Percentiles rank a stretch among this genome's conserved stretches.
These are phyloP conservation scores for Insectozyma bohioensis DNA, from an alignment of 1,139 yeast genomes.

Conservation along the genomic window DNA sequence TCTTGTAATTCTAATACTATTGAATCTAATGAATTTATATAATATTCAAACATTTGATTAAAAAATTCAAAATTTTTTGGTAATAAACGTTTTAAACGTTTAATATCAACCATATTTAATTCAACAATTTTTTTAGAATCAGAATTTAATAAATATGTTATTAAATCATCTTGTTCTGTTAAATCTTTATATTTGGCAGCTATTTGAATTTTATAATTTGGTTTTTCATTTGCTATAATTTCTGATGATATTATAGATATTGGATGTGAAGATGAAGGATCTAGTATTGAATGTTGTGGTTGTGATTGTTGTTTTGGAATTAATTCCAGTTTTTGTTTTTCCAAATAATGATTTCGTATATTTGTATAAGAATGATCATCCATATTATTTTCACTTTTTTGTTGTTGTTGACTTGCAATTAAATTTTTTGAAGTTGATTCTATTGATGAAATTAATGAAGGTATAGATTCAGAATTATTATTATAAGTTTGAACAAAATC, in stretches of 20 bases:
- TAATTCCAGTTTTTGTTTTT: conserved; percentile 2
- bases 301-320: conserved; percentile 1
- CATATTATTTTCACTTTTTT: too few species aligned
- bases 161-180: conserved; percentile 5
- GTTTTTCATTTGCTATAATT: too few species aligned
- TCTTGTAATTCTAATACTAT: conserved; percentile 19
- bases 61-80: conserved; percentile 16
- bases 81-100: conserved; percentile 17
- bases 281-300: too few species aligned
- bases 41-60: conserved; percentile 15
- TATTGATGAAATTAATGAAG: conserved; percentile 11
- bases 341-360: background rate
- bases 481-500: conserved; percentile 7
- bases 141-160: conserved; percentile 11
- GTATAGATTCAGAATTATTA: conserved; percentile 11
- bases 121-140: conserved; percentile 13
- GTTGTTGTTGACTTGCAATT: conserved; percentile 2
- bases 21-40: conserved; percentile 17
- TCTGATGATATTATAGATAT: too few species aligned
- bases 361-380: background rate
- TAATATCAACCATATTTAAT: conserved; percentile 19
- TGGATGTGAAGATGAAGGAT: too few species aligned
- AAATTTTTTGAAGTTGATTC: conserved; percentile 9
- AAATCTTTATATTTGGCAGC: background rate
- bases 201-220: too few species aligned